Evolutionary conservation across 305 asterid genomes (phyloP), one percentile per base, ranked within the genome.

Genomic region (Andrographis paniculata): DNA sequence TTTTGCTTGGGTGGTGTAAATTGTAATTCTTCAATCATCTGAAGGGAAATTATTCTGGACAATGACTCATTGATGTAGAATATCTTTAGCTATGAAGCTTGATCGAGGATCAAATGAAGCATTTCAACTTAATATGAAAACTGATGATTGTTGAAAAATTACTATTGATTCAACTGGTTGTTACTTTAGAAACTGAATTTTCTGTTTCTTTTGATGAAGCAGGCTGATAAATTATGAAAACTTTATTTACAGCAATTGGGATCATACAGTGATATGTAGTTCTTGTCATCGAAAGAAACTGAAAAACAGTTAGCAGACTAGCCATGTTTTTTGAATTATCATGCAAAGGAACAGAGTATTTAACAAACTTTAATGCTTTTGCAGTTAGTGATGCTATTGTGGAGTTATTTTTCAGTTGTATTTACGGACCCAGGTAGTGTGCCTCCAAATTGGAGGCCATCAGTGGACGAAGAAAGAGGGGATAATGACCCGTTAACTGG

Each of bases 331-430:
- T 4, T 3, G 30, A 24, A 24, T 24, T 24, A 24, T 31, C 37
- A 31, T 31, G 37, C 37, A 4, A 31, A 31, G 37, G 37, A 31
- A 31, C 10, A 5, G 1, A 10, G 1, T n/a, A 14, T 5, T 37
- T 13, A 37, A 14, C 42, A 13, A n/a, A 37, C 17, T 37, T 37
- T 13, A 37, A 37, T 13, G 42, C 42, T 37, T 40, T 44, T 72
- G 83, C 84, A 91, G 99, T 64, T 91, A 74, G 87, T 66, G 69
- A 77, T 91, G 99, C 79, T 91, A 54, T 66, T 91, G 39, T 91
- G 96, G 99, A 83, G 96, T 72, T 91, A 91, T 63, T 91, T 91
- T 68, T 84, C 99, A 3, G 95, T 83, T 62, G 94, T 91, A 28
- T 83, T 91, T 59, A 86, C 96, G 56, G 96, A 87, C 66, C 99